Percentiles rank a stretch among this genome's conserved stretches.
phyloP scores from a whole-genome alignment of 139 green algal genomes.

The Asterochloris erici region DNA sequence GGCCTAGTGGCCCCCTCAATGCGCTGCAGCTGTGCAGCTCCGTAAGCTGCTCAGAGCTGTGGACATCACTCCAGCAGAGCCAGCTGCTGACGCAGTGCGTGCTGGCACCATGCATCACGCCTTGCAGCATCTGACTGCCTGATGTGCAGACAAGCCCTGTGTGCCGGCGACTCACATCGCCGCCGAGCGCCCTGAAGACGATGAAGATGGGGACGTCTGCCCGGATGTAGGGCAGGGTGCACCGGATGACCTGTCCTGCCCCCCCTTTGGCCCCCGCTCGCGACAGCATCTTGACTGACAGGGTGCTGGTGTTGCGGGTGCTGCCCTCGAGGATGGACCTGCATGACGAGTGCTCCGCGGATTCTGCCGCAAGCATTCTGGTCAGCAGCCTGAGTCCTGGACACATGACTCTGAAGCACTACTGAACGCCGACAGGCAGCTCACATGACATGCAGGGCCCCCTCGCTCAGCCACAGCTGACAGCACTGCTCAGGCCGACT shows the following conservation, averaged over 20 bases:
- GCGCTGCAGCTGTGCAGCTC: too few species aligned
- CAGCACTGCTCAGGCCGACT: too few species aligned
- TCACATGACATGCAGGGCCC: too few species aligned
- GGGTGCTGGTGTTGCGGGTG: slow-evolving; percentile 71
- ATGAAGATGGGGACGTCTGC: slow-evolving; percentile 86
- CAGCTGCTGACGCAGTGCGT: too few species aligned
- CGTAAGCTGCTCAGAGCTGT: too few species aligned
- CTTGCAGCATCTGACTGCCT: too few species aligned
- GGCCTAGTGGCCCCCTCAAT: too few species aligned
- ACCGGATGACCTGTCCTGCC: slow-evolving; percentile 54
- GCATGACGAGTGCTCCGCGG: not conserved
- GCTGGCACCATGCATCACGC: too few species aligned
- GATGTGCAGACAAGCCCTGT: too few species aligned
- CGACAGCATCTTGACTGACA: slow-evolving; percentile 86
- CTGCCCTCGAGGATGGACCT: slow-evolving; percentile 84
- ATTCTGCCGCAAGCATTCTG: not conserved
- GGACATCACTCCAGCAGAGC: not conserved
- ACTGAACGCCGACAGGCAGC: too few species aligned
- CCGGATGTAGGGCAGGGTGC: slow-evolving; percentile 73
- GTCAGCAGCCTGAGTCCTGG: not conserved
- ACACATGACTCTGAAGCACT: not conserved
- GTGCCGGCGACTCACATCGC: slow-evolving; percentile 46
- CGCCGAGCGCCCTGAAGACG: slow-evolving; percentile 84
- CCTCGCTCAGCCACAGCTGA: too few species aligned
- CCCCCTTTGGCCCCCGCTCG: slow-evolving; percentile 37